These are phyloP conservation scores for Serendipita indica DNA, from an alignment of 768 basidiomycete species.

Conservation along the genomic window DNA sequence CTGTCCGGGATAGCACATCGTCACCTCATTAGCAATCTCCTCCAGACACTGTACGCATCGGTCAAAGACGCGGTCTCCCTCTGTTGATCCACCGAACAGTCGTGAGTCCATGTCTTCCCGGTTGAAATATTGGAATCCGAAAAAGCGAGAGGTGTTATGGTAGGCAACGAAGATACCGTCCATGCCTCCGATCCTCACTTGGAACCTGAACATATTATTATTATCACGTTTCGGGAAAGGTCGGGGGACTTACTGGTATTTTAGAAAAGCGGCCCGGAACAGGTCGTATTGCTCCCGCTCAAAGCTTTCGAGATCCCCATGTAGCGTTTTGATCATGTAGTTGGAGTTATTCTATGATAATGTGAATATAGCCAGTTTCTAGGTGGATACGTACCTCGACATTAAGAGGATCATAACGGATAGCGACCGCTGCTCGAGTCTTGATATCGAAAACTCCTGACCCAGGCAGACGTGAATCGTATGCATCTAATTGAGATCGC, in stretches of 20 bases:
- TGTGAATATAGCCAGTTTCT: background rate
- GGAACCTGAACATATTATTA: conserved; percentile 42
- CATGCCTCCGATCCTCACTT: conserved; percentile 94
- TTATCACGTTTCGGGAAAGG: background rate
- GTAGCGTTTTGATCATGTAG: conserved; percentile 50
- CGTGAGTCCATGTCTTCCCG: conserved; percentile 75
- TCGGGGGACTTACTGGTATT: conserved; percentile 50
- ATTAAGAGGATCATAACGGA: conserved; percentile 76
- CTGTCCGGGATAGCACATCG: conserved; percentile 46
- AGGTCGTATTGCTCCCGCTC: conserved; percentile 93
- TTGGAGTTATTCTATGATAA: conserved; percentile 53
- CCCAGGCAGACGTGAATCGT: conserved; percentile 67
- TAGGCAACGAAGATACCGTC: conserved; percentile 84
- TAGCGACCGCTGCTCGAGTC: conserved; percentile 72
- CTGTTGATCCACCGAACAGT: conserved; percentile 46
- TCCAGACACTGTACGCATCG: conserved; percentile 63
- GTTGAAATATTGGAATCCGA: conserved; percentile 89
- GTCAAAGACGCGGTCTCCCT: conserved; percentile 63
- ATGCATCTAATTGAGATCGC: conserved; percentile 90
- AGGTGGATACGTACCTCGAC: conserved; percentile 36
- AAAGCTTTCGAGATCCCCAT: conserved; percentile 61
- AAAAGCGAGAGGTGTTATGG: conserved; percentile 73
- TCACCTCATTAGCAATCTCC: conserved; percentile 41
- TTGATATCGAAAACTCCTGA: conserved; percentile 94
- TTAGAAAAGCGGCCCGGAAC: conserved; percentile 83